phyloP scores from a whole-genome alignment of 2,329 filamentous ascomycete species.

The Polytolypa hystricis region DNA sequence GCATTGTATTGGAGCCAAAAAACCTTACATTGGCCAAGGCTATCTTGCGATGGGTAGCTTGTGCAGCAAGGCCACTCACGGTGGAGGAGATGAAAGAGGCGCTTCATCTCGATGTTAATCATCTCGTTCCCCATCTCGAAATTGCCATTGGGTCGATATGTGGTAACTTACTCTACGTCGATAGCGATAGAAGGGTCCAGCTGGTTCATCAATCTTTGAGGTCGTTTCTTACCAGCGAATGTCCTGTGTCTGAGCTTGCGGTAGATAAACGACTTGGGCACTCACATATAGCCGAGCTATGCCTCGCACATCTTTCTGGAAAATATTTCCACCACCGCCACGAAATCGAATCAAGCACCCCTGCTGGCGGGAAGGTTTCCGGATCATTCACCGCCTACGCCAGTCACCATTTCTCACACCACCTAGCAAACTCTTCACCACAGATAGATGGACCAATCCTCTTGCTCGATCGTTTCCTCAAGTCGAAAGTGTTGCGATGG shows the following conservation, averaged over 20 bases:
- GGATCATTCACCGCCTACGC: slow-evolving; percentile 20
- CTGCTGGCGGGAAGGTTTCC: slow-evolving; percentile 6
- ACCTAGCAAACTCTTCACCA: too few relatives aligned
- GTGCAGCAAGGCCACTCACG: slow-evolving; percentile 23
- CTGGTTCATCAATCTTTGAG: slow-evolving; percentile 31
- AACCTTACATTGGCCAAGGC: slow-evolving; percentile 24
- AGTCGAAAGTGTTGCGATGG: slow-evolving; percentile 25
- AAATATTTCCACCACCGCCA: slow-evolving; percentile 24
- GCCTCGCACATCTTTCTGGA: slow-evolving; percentile 22
- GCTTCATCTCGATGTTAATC: slow-evolving; percentile 23
- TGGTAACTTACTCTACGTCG: slow-evolving; percentile 28
- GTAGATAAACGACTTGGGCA: slow-evolving; percentile 20
- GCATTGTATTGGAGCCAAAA: slow-evolving; percentile 17
- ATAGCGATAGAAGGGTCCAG: slow-evolving; percentile 21
- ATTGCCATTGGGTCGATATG: slow-evolving; percentile 19
- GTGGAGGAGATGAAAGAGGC: slow-evolving; percentile 24
- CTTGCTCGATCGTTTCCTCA: slow-evolving; percentile 19
- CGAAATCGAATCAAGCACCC: slow-evolving; percentile 9
- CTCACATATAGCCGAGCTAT: slow-evolving; percentile 23
- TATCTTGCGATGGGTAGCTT: slow-evolving; percentile 28
- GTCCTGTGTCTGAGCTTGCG: slow-evolving; percentile 20
- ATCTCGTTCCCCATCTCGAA: slow-evolving; percentile 18
- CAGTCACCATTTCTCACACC: slow-evolving; percentile 21
- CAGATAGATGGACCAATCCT: too few relatives aligned
- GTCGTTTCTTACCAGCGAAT: slow-evolving; percentile 9